Percentiles rank a stretch among this genome's conserved stretches.
Conservation (phyloP, 2,329 filamentous ascomycete genomes). For the Trichoderma sp. region DNA sequence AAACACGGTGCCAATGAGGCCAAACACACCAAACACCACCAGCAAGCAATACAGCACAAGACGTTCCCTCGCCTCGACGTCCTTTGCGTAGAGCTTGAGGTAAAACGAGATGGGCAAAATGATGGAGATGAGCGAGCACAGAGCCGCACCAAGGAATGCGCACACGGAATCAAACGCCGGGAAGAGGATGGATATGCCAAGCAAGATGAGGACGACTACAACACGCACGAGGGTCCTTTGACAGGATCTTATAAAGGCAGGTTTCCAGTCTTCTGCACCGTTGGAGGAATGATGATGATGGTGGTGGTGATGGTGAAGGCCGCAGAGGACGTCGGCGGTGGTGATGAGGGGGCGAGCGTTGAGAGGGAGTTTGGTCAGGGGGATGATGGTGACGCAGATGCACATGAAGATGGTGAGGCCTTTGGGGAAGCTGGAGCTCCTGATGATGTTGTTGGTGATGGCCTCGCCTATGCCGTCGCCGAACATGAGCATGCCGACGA, state of each 20-base stretch:
- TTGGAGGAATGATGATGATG: conserved; percentile 32
- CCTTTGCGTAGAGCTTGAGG: conserved; percentile 78
- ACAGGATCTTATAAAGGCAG: conserved; percentile 41
- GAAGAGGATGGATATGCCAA: conserved; percentile 66
- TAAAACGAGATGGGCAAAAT: conserved; percentile 87
- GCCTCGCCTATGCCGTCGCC: conserved; percentile 84
- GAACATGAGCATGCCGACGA: conserved; percentile 90
- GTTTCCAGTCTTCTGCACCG: conserved; percentile 40
- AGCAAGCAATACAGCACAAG: conserved; percentile 68
- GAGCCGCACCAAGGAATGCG: conserved; percentile 82
- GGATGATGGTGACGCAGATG: conserved; percentile 86
- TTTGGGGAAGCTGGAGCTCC: conserved; percentile 69
- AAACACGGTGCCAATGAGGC: conserved; percentile 77
- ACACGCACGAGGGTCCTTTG: conserved; percentile 64
- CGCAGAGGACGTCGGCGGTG: conserved; percentile 77
- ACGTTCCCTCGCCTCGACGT: conserved; percentile 64
- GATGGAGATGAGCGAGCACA: conserved; percentile 93
- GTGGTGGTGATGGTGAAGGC: conserved; percentile 55
- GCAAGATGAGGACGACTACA: conserved; percentile 65
- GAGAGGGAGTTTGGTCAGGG: conserved; percentile 90
- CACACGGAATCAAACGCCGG: conserved; percentile 88
- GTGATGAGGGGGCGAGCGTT: conserved; percentile 85
- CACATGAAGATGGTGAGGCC: conserved; percentile 76
- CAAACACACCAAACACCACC: conserved; percentile 65
- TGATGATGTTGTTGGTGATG: conserved; percentile 86